Evolutionary conservation across 2,329 filamentous ascomycete genomes (phyloP).

Genomic region (Coniochaeta ligniaria): DNA sequence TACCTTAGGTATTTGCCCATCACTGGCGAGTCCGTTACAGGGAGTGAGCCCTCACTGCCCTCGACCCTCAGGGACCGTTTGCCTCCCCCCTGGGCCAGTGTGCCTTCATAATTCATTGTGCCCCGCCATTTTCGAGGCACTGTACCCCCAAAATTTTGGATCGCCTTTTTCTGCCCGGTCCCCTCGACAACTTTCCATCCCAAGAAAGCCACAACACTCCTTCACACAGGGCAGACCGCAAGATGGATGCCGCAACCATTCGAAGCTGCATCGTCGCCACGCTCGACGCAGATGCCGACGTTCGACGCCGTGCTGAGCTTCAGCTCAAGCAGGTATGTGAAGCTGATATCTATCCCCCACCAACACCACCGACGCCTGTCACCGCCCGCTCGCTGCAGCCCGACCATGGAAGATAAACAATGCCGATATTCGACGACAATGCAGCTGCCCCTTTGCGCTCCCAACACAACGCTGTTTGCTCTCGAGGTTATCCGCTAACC

Average conservation of each 20-base stretch:
- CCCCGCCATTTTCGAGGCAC: neutral
- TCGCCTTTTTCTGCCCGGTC: slow-evolving; percentile 3
- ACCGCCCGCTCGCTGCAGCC: slow-evolving; percentile 1
- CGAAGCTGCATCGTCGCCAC: slow-evolving; percentile 72
- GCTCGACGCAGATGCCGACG: slow-evolving; percentile 66
- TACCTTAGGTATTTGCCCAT: neutral
- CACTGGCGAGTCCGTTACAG: neutral
- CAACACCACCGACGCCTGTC: neutral
- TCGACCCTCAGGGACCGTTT: neutral
- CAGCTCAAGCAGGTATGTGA: slow-evolving; percentile 70
- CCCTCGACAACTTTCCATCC: neutral
- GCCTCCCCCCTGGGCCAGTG: neutral
- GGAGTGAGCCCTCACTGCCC: neutral
- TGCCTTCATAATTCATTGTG: slow-evolving; percentile 6
- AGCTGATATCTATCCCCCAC: neutral
- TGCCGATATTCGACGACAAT: neutral
- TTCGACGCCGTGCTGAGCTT: slow-evolving; percentile 68
- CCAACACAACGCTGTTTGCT: neutral
- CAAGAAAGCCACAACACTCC: neutral
- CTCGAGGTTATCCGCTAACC: slow-evolving; percentile 5
- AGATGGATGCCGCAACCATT: slow-evolving; percentile 69
- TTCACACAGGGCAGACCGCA: slow-evolving; percentile 11
- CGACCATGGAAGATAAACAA: neutral
- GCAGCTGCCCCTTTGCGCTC: neutral
- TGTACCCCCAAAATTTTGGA: slow-evolving; percentile 1